Evolutionary conservation across 1,284 basidiomycete genomes (phyloP).

Genomic region (Sphaerobolus stellatus): DNA sequence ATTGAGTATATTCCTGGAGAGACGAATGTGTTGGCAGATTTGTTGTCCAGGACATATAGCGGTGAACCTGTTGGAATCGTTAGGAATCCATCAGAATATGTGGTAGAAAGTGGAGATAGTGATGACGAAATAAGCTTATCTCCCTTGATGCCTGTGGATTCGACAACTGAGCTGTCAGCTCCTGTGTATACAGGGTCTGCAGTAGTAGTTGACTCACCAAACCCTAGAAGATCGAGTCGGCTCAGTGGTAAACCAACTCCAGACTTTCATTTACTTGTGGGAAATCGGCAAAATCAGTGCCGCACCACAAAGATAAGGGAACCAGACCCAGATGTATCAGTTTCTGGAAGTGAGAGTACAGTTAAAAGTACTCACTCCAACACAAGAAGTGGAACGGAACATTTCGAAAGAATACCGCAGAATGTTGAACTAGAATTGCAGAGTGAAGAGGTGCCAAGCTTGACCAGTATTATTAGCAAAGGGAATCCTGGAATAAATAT

Average conservation of each 20-base stretch:
- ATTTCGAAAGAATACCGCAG: neutral
- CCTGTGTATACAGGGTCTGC: neutral
- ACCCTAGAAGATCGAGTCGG: neutral
- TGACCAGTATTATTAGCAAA: neutral
- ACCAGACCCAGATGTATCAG: too few species aligned
- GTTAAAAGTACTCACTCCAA: too few species aligned
- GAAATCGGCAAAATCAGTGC: too few species aligned
- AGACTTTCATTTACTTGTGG: too few species aligned
- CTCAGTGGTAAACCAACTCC: too few species aligned
- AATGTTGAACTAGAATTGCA: neutral
- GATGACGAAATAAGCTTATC: too few species aligned
- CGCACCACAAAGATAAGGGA: too few species aligned
- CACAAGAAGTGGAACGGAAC: neutral
- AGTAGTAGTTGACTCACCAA: too few species aligned
- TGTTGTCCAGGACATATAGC: slow-evolving; percentile 18
- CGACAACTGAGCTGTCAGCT: neutral
- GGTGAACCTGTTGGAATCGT: slow-evolving; percentile 12
- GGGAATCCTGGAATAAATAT: slow-evolving; percentile 1
- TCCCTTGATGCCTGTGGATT: neutral
- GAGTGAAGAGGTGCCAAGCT: neutral
- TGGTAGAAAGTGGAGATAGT: neutral
- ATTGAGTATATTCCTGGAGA: slow-evolving; percentile 34
- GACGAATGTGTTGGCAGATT: slow-evolving; percentile 14
- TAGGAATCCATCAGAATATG: slow-evolving; percentile 12
- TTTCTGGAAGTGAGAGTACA: too few species aligned